Conservation (phyloP, 495 filamentous ascomycete genomes). For the Trichoderma gamsii region DNA sequence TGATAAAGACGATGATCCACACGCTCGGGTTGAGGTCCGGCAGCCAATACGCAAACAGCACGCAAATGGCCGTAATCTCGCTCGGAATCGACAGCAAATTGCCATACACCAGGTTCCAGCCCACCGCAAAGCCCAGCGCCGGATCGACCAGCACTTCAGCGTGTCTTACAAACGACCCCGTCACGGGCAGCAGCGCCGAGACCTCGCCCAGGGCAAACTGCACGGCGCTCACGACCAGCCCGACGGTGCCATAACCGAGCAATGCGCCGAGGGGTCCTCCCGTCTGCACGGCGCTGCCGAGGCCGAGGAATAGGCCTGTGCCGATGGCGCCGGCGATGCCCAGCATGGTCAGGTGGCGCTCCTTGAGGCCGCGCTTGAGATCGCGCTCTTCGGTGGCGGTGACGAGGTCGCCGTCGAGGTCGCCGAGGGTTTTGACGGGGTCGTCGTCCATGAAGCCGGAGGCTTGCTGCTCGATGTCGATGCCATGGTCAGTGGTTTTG, state of each 20-base stretch:
- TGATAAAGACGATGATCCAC: conserved; percentile 52
- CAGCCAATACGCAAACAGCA: conserved; percentile 55
- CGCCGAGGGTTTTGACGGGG: conserved; percentile 8
- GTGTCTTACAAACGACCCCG: conserved; percentile 54
- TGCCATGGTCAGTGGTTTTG: neutral
- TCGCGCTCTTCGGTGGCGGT: conserved; percentile 32
- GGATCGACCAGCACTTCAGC: conserved; percentile 70
- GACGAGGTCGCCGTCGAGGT: conserved; percentile 23
- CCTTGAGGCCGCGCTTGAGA: conserved; percentile 36
- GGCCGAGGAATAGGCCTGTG: conserved; percentile 50
- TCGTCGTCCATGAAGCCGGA: neutral
- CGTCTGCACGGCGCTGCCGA: conserved; percentile 42
- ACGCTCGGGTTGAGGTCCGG: conserved; percentile 42
- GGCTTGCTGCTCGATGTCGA: neutral
- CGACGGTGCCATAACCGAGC: conserved; percentile 49
- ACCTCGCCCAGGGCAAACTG: conserved; percentile 54
- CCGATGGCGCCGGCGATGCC: conserved; percentile 44
- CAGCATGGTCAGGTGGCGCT: conserved; percentile 46
- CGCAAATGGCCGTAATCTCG: conserved; percentile 57
- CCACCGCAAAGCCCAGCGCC: conserved; percentile 74
- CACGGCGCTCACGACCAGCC: conserved; percentile 44
- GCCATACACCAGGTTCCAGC: conserved; percentile 51
- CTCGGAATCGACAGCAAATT: conserved; percentile 47
- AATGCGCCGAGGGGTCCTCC: conserved; percentile 46
- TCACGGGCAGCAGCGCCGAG: conserved; percentile 57